Evolutionary conservation across 1,284 basidiomycete genomes (phyloP).

Genomic region (Xerocomus nothofagi): DNA sequence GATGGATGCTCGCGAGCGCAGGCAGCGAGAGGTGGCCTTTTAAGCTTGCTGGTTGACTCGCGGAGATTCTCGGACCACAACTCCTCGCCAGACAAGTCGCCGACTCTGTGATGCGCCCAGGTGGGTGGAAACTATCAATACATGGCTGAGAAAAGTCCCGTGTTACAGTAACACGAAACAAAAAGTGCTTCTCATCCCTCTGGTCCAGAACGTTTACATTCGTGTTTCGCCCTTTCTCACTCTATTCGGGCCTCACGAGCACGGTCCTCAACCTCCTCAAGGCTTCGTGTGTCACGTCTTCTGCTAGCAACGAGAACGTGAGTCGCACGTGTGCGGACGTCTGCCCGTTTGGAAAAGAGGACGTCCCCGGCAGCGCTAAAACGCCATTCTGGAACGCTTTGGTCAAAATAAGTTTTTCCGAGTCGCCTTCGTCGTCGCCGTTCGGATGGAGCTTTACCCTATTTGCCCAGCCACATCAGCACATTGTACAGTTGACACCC

Average conservation of each 20-base stretch:
- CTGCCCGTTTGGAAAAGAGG: slow-evolving; percentile 67
- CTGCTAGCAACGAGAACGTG: slow-evolving; percentile 68
- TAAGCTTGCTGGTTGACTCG: slow-evolving; percentile 1
- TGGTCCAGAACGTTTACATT: slow-evolving; percentile 1
- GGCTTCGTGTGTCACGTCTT: slow-evolving; percentile 73
- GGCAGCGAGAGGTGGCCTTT: slow-evolving; percentile 2
- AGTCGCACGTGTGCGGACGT: slow-evolving; percentile 72
- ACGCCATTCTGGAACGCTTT: slow-evolving; percentile 79
- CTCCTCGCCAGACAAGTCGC: too few species aligned
- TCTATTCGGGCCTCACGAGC: slow-evolving; percentile 48
- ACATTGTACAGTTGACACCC: not conserved
- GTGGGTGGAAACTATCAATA: not conserved
- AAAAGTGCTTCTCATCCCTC: not conserved
- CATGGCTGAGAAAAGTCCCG: not conserved
- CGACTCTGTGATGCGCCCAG: not conserved
- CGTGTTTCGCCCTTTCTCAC: not conserved
- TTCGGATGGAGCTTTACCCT: slow-evolving; percentile 61
- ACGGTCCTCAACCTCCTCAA: slow-evolving; percentile 62
- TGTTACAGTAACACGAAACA: not conserved
- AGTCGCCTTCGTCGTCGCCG: slow-evolving; percentile 56
- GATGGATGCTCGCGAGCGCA: too few species aligned
- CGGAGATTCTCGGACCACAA: not conserved
- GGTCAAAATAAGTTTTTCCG: slow-evolving; percentile 69
- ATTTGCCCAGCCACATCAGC: slow-evolving; percentile 4
- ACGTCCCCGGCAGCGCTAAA: slow-evolving; percentile 77